Evolutionary conservation across 306 rosid species (phyloP).

Genomic region (Quillaja saponaria): DNA sequence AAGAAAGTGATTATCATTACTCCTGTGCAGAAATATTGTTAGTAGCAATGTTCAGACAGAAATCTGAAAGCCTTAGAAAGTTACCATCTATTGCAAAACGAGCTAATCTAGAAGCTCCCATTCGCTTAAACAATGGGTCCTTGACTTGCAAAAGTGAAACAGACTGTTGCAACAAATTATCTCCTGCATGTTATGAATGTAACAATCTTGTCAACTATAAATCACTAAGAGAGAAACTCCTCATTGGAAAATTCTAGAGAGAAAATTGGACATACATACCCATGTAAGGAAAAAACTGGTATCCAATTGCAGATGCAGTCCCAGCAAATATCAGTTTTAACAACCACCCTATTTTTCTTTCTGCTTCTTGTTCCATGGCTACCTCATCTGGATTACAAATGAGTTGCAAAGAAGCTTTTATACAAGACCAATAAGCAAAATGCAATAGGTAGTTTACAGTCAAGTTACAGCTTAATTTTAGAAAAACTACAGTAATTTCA

Average conservation of each 20-base stretch:
- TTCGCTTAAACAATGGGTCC: slow-evolving; percentile 91
- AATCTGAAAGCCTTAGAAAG: not conserved
- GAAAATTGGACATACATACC: slow-evolving; percentile 42
- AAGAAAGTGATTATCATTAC: not conserved
- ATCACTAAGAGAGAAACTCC: slow-evolving; percentile 6
- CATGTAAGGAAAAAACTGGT: slow-evolving; percentile 86
- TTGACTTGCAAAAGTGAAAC: slow-evolving; percentile 79
- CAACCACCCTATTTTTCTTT: slow-evolving; percentile 81
- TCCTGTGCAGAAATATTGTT: not conserved
- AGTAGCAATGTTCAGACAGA: slow-evolving; percentile 11
- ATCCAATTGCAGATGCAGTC: slow-evolving; percentile 64
- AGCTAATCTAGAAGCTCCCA: slow-evolving; percentile 90
- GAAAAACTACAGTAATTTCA: slow-evolving; percentile 11
- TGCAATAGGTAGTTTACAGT: too few species aligned
- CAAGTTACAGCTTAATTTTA: slow-evolving; percentile 24
- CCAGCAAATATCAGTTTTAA: slow-evolving; percentile 77
- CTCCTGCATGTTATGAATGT: slow-evolving; percentile 51
- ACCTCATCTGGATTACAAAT: slow-evolving; percentile 60
- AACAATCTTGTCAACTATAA: slow-evolving; percentile 31
- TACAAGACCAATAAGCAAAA: not conserved
- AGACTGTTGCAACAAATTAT: slow-evolving; percentile 87
- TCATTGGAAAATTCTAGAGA: slow-evolving; percentile 10
- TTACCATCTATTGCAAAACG: slow-evolving; percentile 88
- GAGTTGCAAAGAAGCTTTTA: slow-evolving; percentile 1
- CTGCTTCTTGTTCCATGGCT: slow-evolving; percentile 68